Percentiles rank a stretch among this genome's conserved stretches.
Evolutionary conservation across 73 alveolate species (phyloP).

Genomic region (Durusdinium trenchii): DNA sequence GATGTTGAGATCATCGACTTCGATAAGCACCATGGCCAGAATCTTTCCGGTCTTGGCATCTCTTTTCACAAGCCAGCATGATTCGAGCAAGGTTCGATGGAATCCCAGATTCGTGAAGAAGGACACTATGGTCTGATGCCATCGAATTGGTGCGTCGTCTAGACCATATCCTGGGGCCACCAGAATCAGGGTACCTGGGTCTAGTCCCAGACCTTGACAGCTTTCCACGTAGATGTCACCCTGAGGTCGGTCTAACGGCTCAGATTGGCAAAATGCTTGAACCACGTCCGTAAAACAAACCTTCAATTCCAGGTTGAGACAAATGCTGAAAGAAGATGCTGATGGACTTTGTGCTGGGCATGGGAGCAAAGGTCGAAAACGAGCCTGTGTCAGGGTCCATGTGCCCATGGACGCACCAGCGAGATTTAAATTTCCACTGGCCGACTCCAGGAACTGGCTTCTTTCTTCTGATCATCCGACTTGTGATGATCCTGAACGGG

Average conservation of each 20-base stretch:
- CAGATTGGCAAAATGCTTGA: background rate
- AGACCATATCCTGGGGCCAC: slow-evolving; percentile 29
- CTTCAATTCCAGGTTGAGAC: background rate
- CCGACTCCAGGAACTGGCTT: slow-evolving; percentile 31
- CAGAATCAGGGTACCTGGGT: background rate
- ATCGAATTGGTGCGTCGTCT: background rate
- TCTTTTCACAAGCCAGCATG: slow-evolving; percentile 11
- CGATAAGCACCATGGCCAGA: background rate
- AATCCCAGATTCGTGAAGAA: background rate
- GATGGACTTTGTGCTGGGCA: background rate
- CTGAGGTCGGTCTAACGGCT: background rate
- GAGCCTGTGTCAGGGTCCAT: background rate
- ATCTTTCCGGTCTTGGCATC: background rate
- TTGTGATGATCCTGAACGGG: background rate
- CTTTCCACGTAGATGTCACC: background rate
- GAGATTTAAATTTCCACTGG: background rate
- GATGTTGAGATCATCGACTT: slow-evolving; percentile 50
- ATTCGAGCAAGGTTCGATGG: background rate
- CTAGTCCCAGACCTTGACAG: background rate
- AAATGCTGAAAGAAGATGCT: background rate
- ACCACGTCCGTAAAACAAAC: background rate
- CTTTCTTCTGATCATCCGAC: background rate
- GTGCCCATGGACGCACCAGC: slow-evolving; percentile 27
- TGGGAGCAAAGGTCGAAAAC: slow-evolving; percentile 26
- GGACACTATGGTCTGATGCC: background rate